These are phyloP conservation scores for Dimargaris xerosporica DNA, from an alignment of 192 early-diverging fungal genomes.

Conservation along the genomic window DNA sequence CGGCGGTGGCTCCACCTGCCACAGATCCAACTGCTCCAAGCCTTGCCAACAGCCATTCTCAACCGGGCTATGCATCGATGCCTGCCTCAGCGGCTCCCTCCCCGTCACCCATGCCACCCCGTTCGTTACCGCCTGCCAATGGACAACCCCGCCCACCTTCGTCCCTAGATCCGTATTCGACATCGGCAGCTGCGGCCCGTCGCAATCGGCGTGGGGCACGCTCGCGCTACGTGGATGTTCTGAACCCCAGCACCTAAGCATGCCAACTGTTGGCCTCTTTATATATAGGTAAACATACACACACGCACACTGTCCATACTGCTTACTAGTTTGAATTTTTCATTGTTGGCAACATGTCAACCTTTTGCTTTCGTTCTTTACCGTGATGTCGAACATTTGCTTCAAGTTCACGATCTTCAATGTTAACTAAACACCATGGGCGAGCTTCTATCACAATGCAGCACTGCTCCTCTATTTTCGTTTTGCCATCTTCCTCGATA, in stretches of 20 bases:
- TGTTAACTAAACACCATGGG: too few species aligned
- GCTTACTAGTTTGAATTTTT: too few species aligned
- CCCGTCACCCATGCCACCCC: not conserved
- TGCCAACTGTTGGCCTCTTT: too few species aligned
- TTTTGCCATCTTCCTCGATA: too few species aligned
- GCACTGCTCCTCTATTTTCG: too few species aligned
- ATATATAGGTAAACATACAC: too few species aligned
- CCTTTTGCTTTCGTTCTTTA: too few species aligned
- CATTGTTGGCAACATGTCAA: too few species aligned
- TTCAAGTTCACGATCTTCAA: too few species aligned
- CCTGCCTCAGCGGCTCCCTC: not conserved
- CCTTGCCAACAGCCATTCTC: not conserved
- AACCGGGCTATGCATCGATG: not conserved
- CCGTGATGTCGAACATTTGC: too few species aligned
- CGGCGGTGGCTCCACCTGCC: not conserved
- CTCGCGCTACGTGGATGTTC: conserved; percentile 6
- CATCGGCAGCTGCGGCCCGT: not conserved
- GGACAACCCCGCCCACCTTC: not conserved
- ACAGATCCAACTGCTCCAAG: not conserved
- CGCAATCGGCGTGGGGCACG: conserved; percentile 6
- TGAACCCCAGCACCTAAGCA: conserved; percentile 2
- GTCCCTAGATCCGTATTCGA: not conserved
- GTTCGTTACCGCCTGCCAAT: not conserved
- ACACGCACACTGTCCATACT: too few species aligned
- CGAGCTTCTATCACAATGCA: too few species aligned